phyloP scores from a whole-genome alignment of 352 stramenopile species.

The Phytophthora agathidicida region DNA sequence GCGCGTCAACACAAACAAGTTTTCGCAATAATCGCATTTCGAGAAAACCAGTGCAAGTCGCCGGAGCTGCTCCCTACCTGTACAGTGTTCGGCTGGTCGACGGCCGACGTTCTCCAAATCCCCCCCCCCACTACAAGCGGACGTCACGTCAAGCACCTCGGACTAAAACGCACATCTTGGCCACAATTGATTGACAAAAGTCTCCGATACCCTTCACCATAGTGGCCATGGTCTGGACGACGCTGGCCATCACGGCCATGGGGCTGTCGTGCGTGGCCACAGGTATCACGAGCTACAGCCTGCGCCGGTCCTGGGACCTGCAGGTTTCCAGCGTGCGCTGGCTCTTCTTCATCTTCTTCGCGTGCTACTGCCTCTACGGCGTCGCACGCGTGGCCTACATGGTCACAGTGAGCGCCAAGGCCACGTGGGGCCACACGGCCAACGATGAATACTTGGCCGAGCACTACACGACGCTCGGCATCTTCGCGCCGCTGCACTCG shows the following conservation, averaged over 20 bases:
- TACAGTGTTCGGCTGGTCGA: too few species aligned
- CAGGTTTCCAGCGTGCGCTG: slow-evolving; percentile 54
- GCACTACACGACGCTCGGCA: slow-evolving; percentile 38
- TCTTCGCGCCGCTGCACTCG: slow-evolving; percentile 41
- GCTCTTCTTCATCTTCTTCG: slow-evolving; percentile 63
- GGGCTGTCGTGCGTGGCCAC: slow-evolving; percentile 40
- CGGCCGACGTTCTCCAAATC: too few species aligned
- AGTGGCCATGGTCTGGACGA: slow-evolving; percentile 38
- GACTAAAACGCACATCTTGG: too few species aligned
- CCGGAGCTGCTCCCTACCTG: too few species aligned
- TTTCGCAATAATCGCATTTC: too few species aligned
- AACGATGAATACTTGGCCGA: slow-evolving; percentile 25
- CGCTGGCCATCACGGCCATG: slow-evolving; percentile 38
- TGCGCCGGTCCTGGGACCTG: slow-evolving; percentile 46
- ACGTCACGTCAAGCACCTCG: too few species aligned
- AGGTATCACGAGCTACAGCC: slow-evolving; percentile 43
- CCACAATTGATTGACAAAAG: too few species aligned
- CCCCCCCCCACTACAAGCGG: too few species aligned
- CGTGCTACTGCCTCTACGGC: slow-evolving; percentile 41
- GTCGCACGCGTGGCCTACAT: slow-evolving; percentile 37
- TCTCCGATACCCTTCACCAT: background rate
- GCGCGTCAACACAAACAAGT: too few species aligned
- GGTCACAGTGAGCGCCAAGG: slow-evolving; percentile 19
- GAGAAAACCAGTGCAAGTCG: too few species aligned
- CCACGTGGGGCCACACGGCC: slow-evolving; percentile 5